Conservation (phyloP, 352 stramenopile species). For the Globisporangium paddicum region DNA sequence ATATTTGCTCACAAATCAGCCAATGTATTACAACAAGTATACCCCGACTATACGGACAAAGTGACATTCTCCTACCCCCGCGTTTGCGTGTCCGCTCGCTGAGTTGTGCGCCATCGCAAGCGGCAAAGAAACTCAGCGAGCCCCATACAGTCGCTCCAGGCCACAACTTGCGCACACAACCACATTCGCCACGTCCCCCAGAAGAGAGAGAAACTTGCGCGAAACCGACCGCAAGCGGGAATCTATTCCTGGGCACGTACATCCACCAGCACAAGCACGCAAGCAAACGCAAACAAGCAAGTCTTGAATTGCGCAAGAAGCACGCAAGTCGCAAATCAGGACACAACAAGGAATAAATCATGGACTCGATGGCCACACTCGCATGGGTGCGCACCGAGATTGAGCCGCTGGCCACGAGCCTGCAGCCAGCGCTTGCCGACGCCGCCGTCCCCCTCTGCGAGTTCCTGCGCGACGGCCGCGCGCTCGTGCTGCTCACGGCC, state of each 20-base stretch:
- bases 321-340: not conserved
- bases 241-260: not conserved
- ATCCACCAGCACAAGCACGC: not conserved
- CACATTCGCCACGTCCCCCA: constrained; percentile 4
- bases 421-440: constrained; percentile 22
- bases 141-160: too few species aligned
- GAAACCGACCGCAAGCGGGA: not conserved
- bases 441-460: constrained; percentile 44
- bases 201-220: not conserved
- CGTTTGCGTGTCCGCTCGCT: not conserved
- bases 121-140: not conserved
- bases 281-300: not conserved
- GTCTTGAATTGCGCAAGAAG: not conserved
- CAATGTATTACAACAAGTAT: not conserved
- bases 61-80: not conserved
- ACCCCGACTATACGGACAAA: not conserved
- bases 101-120: constrained; percentile 1
- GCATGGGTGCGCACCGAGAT: constrained; percentile 65
- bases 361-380: constrained; percentile 16
- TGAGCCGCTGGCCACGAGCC: constrained; percentile 22
- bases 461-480: constrained; percentile 72
- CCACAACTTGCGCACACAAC: too few species aligned
- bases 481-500: constrained; percentile 62
- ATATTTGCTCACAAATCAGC: not conserved
- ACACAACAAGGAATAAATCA: too few species aligned